phyloP scores from a whole-genome alignment of 106 monocot species.

The Allium sativum region DNA sequence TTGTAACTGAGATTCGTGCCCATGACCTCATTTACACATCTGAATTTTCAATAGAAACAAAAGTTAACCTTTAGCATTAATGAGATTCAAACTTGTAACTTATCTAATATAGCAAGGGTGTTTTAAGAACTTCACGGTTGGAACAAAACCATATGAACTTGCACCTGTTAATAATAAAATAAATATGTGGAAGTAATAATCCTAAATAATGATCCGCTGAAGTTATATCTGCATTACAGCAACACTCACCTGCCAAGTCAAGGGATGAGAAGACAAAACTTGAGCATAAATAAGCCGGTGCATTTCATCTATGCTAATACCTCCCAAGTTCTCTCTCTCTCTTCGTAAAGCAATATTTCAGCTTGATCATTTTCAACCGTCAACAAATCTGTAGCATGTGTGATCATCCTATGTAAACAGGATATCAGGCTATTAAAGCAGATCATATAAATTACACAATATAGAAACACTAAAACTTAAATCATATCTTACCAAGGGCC shows the following conservation, averaged over 20 bases:
- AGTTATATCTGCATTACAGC: background rate
- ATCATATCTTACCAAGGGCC: conserved; percentile 80
- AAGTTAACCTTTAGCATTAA: too few relatives aligned
- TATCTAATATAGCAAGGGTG: too few relatives aligned
- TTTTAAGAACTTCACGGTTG: too few relatives aligned
- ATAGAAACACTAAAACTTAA: conserved; percentile 1
- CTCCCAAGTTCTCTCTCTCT: conserved; percentile 81
- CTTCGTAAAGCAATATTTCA: conserved; percentile 59
- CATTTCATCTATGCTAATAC: conserved; percentile 81
- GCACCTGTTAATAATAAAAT: too few relatives aligned
- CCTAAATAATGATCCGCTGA: background rate
- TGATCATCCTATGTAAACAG: conserved; percentile 59
- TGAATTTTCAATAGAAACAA: too few relatives aligned
- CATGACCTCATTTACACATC: too few relatives aligned
- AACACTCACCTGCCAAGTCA: conserved; percentile 70
- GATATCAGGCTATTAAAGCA: conserved; percentile 10
- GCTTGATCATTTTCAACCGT: conserved; percentile 53
- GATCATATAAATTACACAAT: conserved; percentile 4
- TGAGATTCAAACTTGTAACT: too few relatives aligned
- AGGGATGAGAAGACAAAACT: conserved; percentile 78
- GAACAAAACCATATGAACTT: too few relatives aligned
- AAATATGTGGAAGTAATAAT: too few relatives aligned
- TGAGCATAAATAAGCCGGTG: conserved; percentile 83
- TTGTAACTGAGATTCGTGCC: too few relatives aligned
- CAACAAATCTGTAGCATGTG: conserved; percentile 76